Evolutionary conservation across 495 filamentous ascomycete genomes (phyloP).

Genomic region (Aspergillus egyptiacus): DNA sequence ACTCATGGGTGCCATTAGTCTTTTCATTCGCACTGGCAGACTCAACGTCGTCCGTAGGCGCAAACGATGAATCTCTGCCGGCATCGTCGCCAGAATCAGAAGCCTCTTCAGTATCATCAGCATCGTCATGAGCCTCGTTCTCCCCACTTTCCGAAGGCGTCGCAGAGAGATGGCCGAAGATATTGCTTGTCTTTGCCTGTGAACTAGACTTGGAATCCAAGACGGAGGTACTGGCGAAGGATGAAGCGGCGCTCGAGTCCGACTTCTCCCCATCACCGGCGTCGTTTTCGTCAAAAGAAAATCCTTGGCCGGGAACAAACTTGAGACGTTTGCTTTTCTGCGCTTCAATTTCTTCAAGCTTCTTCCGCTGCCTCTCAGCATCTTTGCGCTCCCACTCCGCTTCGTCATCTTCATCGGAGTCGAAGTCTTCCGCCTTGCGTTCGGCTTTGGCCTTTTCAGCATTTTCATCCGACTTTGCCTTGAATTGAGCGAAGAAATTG

Average conservation of each 20-base stretch:
- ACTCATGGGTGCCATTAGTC: constrained; percentile 15
- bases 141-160: constrained; percentile 42
- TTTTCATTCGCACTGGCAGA: constrained; percentile 20
- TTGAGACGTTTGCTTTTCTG: constrained; percentile 28
- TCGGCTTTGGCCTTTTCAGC: constrained; percentile 41
- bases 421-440: constrained; percentile 51
- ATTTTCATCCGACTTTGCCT: constrained; percentile 28
- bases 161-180: constrained; percentile 58
- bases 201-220: constrained; percentile 22
- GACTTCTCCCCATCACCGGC: constrained; percentile 12
- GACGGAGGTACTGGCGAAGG: constrained; percentile 13
- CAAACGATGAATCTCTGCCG: constrained; percentile 12
- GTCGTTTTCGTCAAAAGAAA: constrained; percentile 27
- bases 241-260: constrained; percentile 13
- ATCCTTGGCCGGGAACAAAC: constrained; percentile 40
- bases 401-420: constrained; percentile 50
- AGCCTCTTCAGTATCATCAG: constrained; percentile 39
- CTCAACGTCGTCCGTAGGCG: constrained; percentile 24
- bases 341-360: constrained; percentile 33
- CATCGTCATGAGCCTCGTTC: constrained; percentile 35
- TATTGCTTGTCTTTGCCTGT: constrained; percentile 41
- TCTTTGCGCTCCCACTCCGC: constrained; percentile 45
- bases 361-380: constrained; percentile 41
- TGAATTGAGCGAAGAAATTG: constrained; percentile 37
- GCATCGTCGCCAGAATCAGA: constrained; percentile 18